Percentiles rank a stretch among this genome's conserved stretches.
Evolutionary conservation across 305 asterid species (phyloP).

Genomic region (Rubia balearica): DNA sequence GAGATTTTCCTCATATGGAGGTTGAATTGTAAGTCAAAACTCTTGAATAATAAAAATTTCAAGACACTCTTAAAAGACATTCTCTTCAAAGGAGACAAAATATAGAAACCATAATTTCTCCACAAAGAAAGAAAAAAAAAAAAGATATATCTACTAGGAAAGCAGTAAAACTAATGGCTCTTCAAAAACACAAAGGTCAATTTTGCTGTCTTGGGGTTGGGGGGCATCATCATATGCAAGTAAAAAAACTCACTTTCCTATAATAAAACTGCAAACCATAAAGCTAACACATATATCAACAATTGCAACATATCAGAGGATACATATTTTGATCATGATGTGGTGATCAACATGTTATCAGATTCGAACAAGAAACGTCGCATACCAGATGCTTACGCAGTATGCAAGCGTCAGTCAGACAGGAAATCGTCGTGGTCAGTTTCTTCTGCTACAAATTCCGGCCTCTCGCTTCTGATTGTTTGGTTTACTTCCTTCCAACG

Average conservation of each 20-base stretch:
- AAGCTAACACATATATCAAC: slow-evolving; percentile 29
- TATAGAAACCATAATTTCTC: neutral
- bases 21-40: too few species aligned
- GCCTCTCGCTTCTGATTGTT: slow-evolving; percentile 24
- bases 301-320: slow-evolving; percentile 32
- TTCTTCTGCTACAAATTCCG: slow-evolving; percentile 32
- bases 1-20: too few species aligned
- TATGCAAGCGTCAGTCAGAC: slow-evolving; percentile 29
- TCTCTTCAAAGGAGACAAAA: neutral
- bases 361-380: neutral
- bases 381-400: too few species aligned
- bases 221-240: neutral
- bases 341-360: neutral
- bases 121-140: neutral
- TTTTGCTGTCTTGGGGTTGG: neutral
- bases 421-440: slow-evolving; percentile 35
- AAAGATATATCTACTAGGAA: too few species aligned
- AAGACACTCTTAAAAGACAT: too few species aligned
- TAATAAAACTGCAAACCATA: slow-evolving; percentile 1
- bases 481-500: slow-evolving; percentile 24
- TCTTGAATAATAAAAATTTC: too few species aligned
- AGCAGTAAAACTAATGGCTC: neutral
- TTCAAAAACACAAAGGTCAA: neutral
- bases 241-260: neutral
- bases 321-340: slow-evolving; percentile 25